Evolutionary conservation across 805 yeast genomes (phyloP), one percentile per base, ranked within the genome.

Genomic region (Candida cerambycidarum): DNA sequence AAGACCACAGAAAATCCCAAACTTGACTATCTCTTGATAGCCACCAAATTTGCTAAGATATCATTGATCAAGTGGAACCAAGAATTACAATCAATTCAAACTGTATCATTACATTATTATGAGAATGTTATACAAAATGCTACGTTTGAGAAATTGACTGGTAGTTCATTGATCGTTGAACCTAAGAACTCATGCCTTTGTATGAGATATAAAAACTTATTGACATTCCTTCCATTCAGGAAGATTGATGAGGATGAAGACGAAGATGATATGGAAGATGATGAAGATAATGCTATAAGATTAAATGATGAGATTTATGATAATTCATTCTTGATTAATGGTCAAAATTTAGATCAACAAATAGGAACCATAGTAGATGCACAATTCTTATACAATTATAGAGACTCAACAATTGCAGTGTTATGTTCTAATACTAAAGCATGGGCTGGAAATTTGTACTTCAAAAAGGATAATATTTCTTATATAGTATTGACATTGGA

Each of bases 21-120:
- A 2, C 57, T 76, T 30, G 93, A 88, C 52, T 79, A 77, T 47
- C 51, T 93, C 25, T 61, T 84, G 2, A 65, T 92, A 3, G 66
- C 86, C 11, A 85, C 95, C 9, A 78, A 80, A 45, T 68, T 67
- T 39, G 96, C 97, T 23, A 92, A 92, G 58, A 55, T 89, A 30
- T 85, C 95, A 0, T 63, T 90, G 13, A 62, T 92, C 21, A 73
- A 74, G 42, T 93, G 95, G 87, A 83, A 89, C 54, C 59, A 62
- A 3, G 61, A 55, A 3, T 57, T 53, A n/a, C 71, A 79, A 49
- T 54, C 75, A 1, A 69, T 92, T n/a, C 69, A 75, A 18, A 87
- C 97, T 0, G 74, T 80, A 1, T 85, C 96, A 39, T 67, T 93
- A 39, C 99, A 93, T 64, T 89, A 78, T 58, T 93, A 90, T 61